Percentiles rank a stretch among this genome's conserved stretches.
Conservation (phyloP, 1,284 basidiomycete species). For the Pulchroboletus neoregius region DNA sequence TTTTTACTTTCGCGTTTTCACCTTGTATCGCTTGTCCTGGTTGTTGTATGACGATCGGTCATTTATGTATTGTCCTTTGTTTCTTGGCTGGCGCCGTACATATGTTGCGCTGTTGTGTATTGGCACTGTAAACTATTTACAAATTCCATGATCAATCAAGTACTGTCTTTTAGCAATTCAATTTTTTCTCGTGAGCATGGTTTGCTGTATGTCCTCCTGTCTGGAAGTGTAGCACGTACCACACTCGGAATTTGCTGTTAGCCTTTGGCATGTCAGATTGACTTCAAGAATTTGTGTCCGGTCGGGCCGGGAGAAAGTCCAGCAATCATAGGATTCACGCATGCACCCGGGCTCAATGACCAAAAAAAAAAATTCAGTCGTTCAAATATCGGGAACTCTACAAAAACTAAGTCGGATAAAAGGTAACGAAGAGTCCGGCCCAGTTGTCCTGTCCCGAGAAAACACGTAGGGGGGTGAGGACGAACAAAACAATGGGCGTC, state of each 20-base stretch:
- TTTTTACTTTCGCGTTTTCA: constrained; percentile 28
- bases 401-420: not conserved
- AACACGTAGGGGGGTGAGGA: not conserved
- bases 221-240: too few species aligned
- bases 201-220: not conserved
- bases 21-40: constrained; percentile 22
- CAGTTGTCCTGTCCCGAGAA: not conserved
- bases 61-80: constrained; percentile 23
- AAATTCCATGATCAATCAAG: constrained; percentile 8
- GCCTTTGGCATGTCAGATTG: too few species aligned
- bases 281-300: too few species aligned
- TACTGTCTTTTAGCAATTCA: constrained; percentile 5
- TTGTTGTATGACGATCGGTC: constrained; percentile 24
- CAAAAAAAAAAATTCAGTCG: too few species aligned
- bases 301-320: too few species aligned
- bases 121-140: constrained; percentile 26
- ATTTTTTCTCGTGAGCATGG: not conserved
- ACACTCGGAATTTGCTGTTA: not conserved
- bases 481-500: constrained; percentile 1
- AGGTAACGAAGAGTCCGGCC: not conserved
- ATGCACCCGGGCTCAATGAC: too few species aligned
- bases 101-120: constrained; percentile 18
- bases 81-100: constrained; percentile 23
- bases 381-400: too few species aligned
- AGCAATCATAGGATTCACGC: too few species aligned